Evolutionary conservation across 257 asterid genomes (phyloP), one percentile per base, ranked within the genome.

Genomic region (Nicotiana knightiana): DNA sequence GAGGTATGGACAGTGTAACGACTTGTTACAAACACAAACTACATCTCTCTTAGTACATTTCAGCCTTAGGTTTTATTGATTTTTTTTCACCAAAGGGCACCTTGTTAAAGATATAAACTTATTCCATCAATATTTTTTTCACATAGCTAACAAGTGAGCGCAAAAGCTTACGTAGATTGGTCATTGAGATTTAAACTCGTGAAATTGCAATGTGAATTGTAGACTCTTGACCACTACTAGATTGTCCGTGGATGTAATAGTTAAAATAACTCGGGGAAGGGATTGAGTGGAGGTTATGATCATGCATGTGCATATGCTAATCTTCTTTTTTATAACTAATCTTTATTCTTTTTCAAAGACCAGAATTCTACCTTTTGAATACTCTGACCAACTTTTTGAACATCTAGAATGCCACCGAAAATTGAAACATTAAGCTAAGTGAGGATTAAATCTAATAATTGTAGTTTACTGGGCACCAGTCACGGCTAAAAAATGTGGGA

Each of bases 361-460:
- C 12, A 39, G 10, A 68, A 68, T 39, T 70, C 12, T 5, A 70
- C 58, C 21, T 70, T 70, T 21, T 43, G 61, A 43, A 43, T n/a
- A 35, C 39, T 67, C 30, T 43, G 58, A 28, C 21, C 21, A 24
- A 24, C 59, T 46, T 21, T 71, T 46, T 71, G 59, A n/a, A 70
- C 24, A 46, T 24, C 79, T 71, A 46, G 79, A 71, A 71, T 71
- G 39, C 61, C 79, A 46, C 61, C 61, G 59, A 71, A 71, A 71
- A 75, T 24, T 75, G 51, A 13, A 48, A 73, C 26, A 73, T 48
- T 73, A 59, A 13, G 43, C 4, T 73, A 24, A 73, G 43, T 6
- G 21, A 73, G 43, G 37, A 24, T 71, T 43, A 46, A 71, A 71
- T 24, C 59, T 48, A 26, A 48, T 48, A 73, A 73, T 51, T 73